Evolutionary conservation across 1,284 basidiomycete species (phyloP), one percentile per base, ranked within the genome.

Genomic region (Austropuccinia psidii): DNA sequence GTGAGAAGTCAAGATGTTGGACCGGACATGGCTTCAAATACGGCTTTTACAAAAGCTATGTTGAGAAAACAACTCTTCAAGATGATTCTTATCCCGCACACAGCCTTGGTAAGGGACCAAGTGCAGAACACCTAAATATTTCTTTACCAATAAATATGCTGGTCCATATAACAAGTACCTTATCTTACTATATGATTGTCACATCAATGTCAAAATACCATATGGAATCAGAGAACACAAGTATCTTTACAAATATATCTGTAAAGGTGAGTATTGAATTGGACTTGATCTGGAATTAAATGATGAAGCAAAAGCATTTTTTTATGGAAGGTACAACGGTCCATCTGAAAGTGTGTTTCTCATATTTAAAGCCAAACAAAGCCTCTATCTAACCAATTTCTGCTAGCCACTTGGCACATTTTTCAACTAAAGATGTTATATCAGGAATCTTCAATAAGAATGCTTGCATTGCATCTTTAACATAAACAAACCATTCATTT

Each of bases 201-300:
- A 86, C 75, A 84, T 86, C 75, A 86, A 86, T 75, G 76, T 84
- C 0, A 82, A 84, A 67, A 80, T 81, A 65, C 79, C 77, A 1
- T 75, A 78, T 4, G 79, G 78, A 0, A 73, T 84, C 27, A 70
- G 69, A 0, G 78, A 81, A 0, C 64, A 83, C 75, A 84, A 85
- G 75, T 85, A 85, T 74, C 74, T 81, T 3, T 81, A 82, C 78
- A 85, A 85, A 74, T 85, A 85, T 75, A 79, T 84, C 43, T 79
- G 83, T 75, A 85, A 85, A 75, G 85, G 85, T 0, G 69, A 76
- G 27, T 83, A 85, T 76, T 76, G 79, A 0, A 79, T 79, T 0
- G 79, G 80, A 6, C 49, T 84, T n/a, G 4, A 47, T 1, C 5
- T 66, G 2, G 49, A 35, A 29, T 15, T 49, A 13, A 35, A 35